These are phyloP conservation scores for Musa schizocarpa DNA, from an alignment of 176 grass and related monocot genomes.

Conservation along the genomic window DNA sequence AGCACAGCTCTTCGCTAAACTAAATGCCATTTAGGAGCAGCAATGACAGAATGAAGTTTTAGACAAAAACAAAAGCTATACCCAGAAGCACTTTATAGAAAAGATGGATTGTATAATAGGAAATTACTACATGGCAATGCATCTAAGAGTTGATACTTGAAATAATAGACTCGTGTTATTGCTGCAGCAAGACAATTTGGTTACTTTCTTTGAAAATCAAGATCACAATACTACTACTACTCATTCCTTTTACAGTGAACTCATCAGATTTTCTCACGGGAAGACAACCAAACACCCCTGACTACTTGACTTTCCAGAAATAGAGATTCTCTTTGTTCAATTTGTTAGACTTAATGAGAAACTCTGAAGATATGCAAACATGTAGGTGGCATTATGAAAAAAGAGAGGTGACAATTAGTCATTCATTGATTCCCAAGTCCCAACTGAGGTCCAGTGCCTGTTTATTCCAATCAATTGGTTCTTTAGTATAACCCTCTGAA, in stretches of 20 bases:
- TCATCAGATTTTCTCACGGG: background rate
- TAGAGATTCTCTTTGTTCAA: background rate
- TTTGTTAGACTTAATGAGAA: background rate
- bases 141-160: background rate
- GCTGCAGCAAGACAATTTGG: background rate
- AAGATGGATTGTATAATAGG: background rate
- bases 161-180: background rate
- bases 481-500: too few species aligned
- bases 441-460: too few species aligned
- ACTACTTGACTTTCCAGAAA: background rate
- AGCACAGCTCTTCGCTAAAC: background rate
- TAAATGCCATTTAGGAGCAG: background rate
- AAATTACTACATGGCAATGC: background rate
- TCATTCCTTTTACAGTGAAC: background rate
- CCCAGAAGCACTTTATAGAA: background rate
- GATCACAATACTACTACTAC: background rate
- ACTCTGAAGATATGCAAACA: background rate
- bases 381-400: background rate
- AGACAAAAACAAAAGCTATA: background rate
- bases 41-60: background rate
- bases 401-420: background rate
- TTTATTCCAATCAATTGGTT: too few species aligned
- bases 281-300: background rate
- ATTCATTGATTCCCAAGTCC: too few species aligned
- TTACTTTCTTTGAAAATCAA: background rate